Conservation (phyloP, 306 rosid genomes). For the Luffa aegyptiaca region DNA sequence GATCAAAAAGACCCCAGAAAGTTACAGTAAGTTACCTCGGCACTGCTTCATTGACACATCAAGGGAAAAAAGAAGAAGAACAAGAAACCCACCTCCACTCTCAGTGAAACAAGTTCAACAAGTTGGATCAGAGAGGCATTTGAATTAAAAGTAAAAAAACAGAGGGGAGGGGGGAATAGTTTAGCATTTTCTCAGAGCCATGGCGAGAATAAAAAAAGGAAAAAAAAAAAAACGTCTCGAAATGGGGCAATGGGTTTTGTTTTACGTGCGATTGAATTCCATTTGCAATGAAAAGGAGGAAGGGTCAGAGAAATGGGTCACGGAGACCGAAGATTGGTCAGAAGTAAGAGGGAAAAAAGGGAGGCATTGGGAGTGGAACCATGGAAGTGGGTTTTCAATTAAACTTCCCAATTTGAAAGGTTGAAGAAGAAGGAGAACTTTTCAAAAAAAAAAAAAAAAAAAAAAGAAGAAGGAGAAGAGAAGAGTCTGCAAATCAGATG, state of each 20-base stretch:
- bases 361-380: constrained; percentile 6
- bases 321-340: constrained; percentile 9
- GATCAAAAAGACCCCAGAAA: neutral
- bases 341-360: neutral
- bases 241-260: constrained; percentile 31
- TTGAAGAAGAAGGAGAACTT: neutral
- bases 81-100: neutral
- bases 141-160: constrained; percentile 20
- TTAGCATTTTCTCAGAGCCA: constrained; percentile 14
- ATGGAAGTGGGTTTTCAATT: neutral
- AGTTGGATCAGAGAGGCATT: constrained; percentile 42
- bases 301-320: constrained; percentile 2
- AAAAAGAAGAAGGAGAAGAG: neutral
- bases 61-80: neutral
- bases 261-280: constrained; percentile 26
- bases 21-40: neutral
- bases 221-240: constrained; percentile 5
- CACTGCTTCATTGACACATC: neutral
- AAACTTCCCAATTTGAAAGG: neutral
- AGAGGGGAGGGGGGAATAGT: constrained; percentile 8
- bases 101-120: constrained; percentile 14
- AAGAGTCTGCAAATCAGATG: neutral
- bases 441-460: too few relatives aligned
- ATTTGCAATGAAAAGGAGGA: neutral
- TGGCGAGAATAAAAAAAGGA: neutral